Conservation (phyloP, 768 basidiomycete genomes). For the Chalciporus piperatus region DNA sequence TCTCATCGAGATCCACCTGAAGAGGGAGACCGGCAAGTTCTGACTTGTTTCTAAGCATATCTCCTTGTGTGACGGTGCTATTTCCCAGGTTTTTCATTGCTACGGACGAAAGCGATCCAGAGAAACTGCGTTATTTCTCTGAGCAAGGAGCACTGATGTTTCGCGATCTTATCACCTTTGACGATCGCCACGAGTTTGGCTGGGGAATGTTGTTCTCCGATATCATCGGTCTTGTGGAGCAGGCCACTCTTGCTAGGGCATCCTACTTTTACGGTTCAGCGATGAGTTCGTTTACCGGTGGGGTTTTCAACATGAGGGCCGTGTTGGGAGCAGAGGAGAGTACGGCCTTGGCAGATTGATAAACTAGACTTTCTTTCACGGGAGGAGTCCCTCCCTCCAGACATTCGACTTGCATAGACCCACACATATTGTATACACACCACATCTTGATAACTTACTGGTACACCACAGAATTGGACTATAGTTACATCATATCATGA, state of each 20-base stretch:
- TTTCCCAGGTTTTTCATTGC: slow-evolving; percentile 29
- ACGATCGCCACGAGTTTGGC: slow-evolving; percentile 37
- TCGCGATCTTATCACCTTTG: slow-evolving; percentile 37
- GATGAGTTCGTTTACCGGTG: slow-evolving; percentile 39
- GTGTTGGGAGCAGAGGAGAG: slow-evolving; percentile 32
- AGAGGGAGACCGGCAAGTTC: slow-evolving; percentile 15
- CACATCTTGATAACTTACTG: slow-evolving; percentile 3
- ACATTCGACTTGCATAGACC: background rate
- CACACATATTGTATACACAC: slow-evolving; percentile 3
- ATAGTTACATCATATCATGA: background rate
- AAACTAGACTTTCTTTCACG: background rate
- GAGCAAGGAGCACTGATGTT: slow-evolving; percentile 36
- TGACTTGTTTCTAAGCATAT: background rate
- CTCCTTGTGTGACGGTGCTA: background rate
- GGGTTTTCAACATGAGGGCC: slow-evolving; percentile 38
- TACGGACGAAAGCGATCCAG: slow-evolving; percentile 37
- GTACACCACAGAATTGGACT: slow-evolving; percentile 13
- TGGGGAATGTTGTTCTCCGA: slow-evolving; percentile 43
- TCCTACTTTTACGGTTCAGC: slow-evolving; percentile 39
- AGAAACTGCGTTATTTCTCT: slow-evolving; percentile 28
- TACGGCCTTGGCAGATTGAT: slow-evolving; percentile 35
- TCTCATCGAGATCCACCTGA: slow-evolving; percentile 16
- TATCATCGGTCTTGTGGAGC: slow-evolving; percentile 40
- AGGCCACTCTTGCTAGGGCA: slow-evolving; percentile 33
- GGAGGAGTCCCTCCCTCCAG: background rate